These are phyloP conservation scores for Brachypodium distachyon DNA, from an alignment of 202 grass and related monocot genomes.

Conservation along the genomic window DNA sequence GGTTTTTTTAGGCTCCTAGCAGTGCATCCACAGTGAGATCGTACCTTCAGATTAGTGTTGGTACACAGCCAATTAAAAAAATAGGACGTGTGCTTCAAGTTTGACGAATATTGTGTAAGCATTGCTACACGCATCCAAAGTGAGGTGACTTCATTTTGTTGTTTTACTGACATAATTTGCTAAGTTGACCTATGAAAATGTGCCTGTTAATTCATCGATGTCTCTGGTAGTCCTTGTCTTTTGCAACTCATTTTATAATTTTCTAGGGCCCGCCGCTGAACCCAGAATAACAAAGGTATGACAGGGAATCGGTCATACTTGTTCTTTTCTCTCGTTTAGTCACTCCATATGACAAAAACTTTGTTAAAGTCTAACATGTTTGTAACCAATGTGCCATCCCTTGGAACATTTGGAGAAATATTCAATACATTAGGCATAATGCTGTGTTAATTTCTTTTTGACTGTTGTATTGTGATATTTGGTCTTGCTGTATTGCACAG, in stretches of 20 bases:
- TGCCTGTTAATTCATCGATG: not conserved
- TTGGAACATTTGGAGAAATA: not conserved
- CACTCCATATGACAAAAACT: not conserved
- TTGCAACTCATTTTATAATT: not conserved
- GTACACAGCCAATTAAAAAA: not conserved
- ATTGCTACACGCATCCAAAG: not conserved
- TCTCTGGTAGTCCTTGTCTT: not conserved
- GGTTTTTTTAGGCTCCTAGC: not conserved
- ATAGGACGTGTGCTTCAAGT: not conserved
- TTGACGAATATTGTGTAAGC: not conserved
- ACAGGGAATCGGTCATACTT: not conserved
- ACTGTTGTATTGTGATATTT: not conserved
- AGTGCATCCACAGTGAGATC: not conserved
- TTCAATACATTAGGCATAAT: not conserved
- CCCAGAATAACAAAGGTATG: not conserved
- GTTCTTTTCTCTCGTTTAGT: not conserved
- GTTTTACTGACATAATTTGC: not conserved
- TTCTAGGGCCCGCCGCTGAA: not conserved
- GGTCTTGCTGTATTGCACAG: not conserved
- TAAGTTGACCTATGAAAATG: not conserved
- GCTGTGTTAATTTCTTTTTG: not conserved
- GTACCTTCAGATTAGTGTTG: not conserved
- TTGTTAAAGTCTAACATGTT: not conserved
- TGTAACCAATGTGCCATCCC: not conserved
- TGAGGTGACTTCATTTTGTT: not conserved